These are phyloP conservation scores for Sparassis latifolia DNA, from an alignment of 1,284 basidiomycete genomes.

Conservation along the genomic window DNA sequence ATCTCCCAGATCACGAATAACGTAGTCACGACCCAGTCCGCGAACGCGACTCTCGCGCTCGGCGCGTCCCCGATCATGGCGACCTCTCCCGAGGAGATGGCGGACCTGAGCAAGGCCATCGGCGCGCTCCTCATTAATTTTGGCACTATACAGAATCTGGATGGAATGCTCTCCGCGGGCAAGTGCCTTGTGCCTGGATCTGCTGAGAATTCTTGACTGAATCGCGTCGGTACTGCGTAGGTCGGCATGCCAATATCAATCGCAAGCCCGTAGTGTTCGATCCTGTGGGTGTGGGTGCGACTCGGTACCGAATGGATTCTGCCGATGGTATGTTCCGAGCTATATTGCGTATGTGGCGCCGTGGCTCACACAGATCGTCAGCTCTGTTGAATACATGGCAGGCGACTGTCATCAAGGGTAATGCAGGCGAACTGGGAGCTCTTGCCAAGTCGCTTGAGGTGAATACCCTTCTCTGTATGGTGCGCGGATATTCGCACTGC, in stretches of 20 bases:
- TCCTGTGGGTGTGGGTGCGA: slow-evolving; percentile 91
- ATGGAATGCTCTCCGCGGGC: slow-evolving; percentile 83
- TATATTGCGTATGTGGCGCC: not conserved
- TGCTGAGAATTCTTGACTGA: too few relatives aligned
- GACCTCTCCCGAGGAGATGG: slow-evolving; percentile 76
- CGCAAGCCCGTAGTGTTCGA: slow-evolving; percentile 87
- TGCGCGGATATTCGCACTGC: too few relatives aligned
- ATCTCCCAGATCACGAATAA: slow-evolving; percentile 76
- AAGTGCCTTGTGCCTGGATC: not conserved
- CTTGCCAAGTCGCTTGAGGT: slow-evolving; percentile 75
- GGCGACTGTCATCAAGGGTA: slow-evolving; percentile 91
- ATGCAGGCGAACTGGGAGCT: slow-evolving; percentile 85
- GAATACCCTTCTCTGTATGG: not conserved
- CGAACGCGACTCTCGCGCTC: slow-evolving; percentile 86
- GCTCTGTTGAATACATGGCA: slow-evolving; percentile 84
- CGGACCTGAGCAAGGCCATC: slow-evolving; percentile 66
- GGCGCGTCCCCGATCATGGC: slow-evolving; percentile 95
- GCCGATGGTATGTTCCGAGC: slow-evolving; percentile 36
- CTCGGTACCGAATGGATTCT: slow-evolving; percentile 58
- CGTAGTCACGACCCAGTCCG: slow-evolving; percentile 87
- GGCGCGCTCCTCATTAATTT: slow-evolving; percentile 85
- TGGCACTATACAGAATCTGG: slow-evolving; percentile 74
- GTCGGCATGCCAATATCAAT: slow-evolving; percentile 52
- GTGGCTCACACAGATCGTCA: slow-evolving; percentile 15
- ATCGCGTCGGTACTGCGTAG: slow-evolving; percentile 20